Evolutionary conservation across 495 filamentous ascomycete species (phyloP).

Genomic region (Lineolata rhizophorae): DNA sequence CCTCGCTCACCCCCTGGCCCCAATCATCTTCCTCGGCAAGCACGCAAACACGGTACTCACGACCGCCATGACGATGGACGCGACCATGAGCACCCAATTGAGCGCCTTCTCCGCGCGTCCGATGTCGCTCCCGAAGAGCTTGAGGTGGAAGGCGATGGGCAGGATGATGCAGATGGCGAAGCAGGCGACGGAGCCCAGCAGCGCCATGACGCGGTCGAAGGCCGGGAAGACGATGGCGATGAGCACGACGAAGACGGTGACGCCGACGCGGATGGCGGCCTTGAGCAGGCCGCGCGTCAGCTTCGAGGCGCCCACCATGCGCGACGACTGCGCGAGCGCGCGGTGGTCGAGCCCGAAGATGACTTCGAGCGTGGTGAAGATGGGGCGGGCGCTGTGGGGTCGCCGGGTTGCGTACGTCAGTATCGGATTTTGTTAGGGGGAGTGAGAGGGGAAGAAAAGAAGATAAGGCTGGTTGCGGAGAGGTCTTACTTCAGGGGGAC

Average conservation of each 20-base stretch:
- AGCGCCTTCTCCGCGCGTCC: constrained; percentile 36
- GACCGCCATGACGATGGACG: constrained; percentile 44
- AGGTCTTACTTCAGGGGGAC: constrained; percentile 58
- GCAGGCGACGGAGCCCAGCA: constrained; percentile 77
- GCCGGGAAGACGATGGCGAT: constrained; percentile 63
- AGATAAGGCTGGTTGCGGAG: too few species aligned
- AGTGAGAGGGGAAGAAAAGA: too few species aligned
- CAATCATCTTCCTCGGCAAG: constrained; percentile 41
- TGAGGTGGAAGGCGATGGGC: constrained; percentile 76
- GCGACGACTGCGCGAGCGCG: constrained; percentile 21
- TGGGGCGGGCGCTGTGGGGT: constrained; percentile 43
- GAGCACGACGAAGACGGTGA: constrained; percentile 34
- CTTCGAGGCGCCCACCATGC: constrained; percentile 29
- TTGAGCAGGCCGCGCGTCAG: constrained; percentile 36
- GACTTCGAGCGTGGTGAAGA: constrained; percentile 66
- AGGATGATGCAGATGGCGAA: constrained; percentile 81
- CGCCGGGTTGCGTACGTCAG: neutral
- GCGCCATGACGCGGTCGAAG: constrained; percentile 87
- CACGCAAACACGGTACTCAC: constrained; percentile 77
- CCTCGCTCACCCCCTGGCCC: constrained; percentile 1
- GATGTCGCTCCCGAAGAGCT: constrained; percentile 73
- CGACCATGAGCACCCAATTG: constrained; percentile 45
- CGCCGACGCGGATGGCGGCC: constrained; percentile 35
- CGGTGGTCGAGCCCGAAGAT: constrained; percentile 46
- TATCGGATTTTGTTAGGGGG: too few species aligned